These are phyloP conservation scores for Pseudocercospora cruenta DNA, from an alignment of 2,329 filamentous ascomycete species.

Conservation along the genomic window DNA sequence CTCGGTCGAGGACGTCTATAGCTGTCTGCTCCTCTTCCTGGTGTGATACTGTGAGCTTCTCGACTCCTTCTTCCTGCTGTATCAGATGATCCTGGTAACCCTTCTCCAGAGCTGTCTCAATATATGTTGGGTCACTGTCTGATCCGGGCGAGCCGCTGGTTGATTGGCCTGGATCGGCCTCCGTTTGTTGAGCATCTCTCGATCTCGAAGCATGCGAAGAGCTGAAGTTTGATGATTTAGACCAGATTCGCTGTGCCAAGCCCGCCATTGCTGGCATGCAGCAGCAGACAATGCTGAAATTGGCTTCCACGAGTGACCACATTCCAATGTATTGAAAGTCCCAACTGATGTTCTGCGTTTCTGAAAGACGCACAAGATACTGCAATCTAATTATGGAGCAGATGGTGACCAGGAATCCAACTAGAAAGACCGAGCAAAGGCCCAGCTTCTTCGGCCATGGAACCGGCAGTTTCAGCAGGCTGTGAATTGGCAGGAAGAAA, in stretches of 20 bases:
- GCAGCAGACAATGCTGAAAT: conserved; percentile 12
- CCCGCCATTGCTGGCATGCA: conserved; percentile 17
- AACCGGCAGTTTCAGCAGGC: conserved; percentile 11
- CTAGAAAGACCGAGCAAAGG: conserved; percentile 12
- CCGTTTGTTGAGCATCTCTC: not conserved
- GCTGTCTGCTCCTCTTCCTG: not conserved
- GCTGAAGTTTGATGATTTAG: not conserved
- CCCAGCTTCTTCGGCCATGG: conserved; percentile 15
- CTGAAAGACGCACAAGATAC: conserved; percentile 15
- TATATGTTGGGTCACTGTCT: not conserved
- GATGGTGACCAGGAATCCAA: conserved; percentile 16
- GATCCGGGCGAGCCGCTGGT: not conserved
- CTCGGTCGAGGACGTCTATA: not conserved
- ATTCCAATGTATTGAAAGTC: conserved; percentile 16
- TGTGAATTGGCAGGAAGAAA: conserved; percentile 16
- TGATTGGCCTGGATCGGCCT: not conserved
- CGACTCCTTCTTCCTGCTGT: not conserved
- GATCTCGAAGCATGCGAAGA: not conserved
- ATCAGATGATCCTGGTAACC: not conserved
- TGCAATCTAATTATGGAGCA: conserved; percentile 15
- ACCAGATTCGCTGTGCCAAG: conserved; percentile 4
- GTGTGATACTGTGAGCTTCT: not conserved
- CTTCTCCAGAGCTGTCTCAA: not conserved
- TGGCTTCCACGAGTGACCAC: conserved; percentile 14
- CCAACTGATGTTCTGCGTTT: conserved; percentile 12